Evolutionary conservation across 2,329 filamentous ascomycete species (phyloP).

Genomic region (Cladosporium austrohemisphaericum): DNA sequence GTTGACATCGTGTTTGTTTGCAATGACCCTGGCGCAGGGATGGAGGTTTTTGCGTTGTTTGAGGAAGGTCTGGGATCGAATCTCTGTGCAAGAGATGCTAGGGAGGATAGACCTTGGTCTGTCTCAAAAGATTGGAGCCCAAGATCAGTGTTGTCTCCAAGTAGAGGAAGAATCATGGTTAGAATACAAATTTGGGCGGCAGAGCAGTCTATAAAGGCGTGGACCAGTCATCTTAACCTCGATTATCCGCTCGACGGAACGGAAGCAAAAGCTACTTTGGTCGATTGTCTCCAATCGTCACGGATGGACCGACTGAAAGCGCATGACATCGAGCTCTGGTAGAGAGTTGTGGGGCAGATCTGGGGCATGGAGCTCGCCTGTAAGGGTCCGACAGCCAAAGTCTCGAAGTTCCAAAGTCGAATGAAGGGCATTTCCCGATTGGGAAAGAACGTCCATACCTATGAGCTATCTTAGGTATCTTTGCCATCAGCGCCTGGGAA

Average conservation of each 20-base stretch:
- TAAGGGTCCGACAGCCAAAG: slow-evolving; percentile 2
- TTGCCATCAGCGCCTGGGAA: too few relatives aligned
- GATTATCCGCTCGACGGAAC: slow-evolving; percentile 4
- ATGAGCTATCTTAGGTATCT: background rate
- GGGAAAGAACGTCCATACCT: background rate
- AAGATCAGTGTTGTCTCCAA: slow-evolving; percentile 7
- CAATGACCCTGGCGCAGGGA: background rate
- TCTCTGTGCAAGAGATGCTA: slow-evolving; percentile 3
- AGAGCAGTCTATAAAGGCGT: slow-evolving; percentile 1
- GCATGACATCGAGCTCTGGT: slow-evolving; percentile 8
- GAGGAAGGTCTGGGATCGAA: background rate
- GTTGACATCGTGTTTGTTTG: slow-evolving; percentile 6
- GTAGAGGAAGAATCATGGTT: slow-evolving; percentile 4
- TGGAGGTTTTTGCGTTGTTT: background rate
- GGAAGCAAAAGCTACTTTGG: slow-evolving; percentile 11
- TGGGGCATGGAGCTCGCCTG: too few relatives aligned
- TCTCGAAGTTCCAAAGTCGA: slow-evolving; percentile 3
- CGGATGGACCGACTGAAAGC: slow-evolving; percentile 7
- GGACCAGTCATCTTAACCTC: slow-evolving; percentile 1
- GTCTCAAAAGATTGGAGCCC: background rate
- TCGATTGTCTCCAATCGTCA: slow-evolving; percentile 12
- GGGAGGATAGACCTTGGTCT: background rate
- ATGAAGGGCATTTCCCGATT: slow-evolving; percentile 2
- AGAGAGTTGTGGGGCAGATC: slow-evolving; percentile 9
- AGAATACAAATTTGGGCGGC: background rate